Percentiles rank a stretch among this genome's conserved stretches.
Evolutionary conservation across 75 land plant species (phyloP).

Genomic region (Cunninghamia lanceolata): DNA sequence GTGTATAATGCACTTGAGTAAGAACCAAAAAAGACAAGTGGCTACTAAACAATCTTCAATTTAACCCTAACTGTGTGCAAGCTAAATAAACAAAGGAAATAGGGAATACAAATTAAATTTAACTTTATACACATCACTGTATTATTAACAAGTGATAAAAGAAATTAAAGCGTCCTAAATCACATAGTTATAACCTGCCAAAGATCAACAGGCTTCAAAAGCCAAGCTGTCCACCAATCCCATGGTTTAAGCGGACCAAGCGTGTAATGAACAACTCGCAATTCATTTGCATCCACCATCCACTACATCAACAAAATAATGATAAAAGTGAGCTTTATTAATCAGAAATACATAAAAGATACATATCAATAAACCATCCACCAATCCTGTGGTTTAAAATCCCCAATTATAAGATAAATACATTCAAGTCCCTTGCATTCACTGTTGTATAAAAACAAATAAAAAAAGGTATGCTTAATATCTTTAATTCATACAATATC

Average conservation of each 20-base stretch:
- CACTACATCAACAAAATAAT: slow-evolving; percentile 51
- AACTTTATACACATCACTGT: not conserved
- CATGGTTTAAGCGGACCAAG: slow-evolving; percentile 98
- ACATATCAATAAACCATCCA: not conserved
- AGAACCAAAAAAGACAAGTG: not conserved
- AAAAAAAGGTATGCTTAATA: slow-evolving; percentile 2
- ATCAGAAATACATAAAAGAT: not conserved
- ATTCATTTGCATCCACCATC: slow-evolving; percentile 96
- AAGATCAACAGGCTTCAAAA: slow-evolving; percentile 86
- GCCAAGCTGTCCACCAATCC: slow-evolving; percentile 99
- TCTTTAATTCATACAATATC: not conserved
- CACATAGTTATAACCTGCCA: slow-evolving; percentile 76
- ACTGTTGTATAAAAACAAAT: not conserved
- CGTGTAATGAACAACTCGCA: slow-evolving; percentile 91
- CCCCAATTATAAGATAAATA: not conserved
- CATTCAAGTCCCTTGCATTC: not conserved
- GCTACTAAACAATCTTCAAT: slow-evolving; percentile 1
- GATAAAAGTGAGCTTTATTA: not conserved
- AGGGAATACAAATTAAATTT: slow-evolving; percentile 2
- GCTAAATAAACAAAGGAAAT: not conserved
- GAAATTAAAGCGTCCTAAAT: not conserved
- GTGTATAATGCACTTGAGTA: not conserved
- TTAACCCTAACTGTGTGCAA: not conserved
- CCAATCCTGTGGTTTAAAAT: not conserved
- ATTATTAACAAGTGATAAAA: not conserved